Percentiles rank a stretch among this genome's conserved stretches.
These are phyloP conservation scores for Aspergillus pseudoglaucus DNA, from an alignment of 2,329 filamentous ascomycete genomes.

Conservation along the genomic window DNA sequence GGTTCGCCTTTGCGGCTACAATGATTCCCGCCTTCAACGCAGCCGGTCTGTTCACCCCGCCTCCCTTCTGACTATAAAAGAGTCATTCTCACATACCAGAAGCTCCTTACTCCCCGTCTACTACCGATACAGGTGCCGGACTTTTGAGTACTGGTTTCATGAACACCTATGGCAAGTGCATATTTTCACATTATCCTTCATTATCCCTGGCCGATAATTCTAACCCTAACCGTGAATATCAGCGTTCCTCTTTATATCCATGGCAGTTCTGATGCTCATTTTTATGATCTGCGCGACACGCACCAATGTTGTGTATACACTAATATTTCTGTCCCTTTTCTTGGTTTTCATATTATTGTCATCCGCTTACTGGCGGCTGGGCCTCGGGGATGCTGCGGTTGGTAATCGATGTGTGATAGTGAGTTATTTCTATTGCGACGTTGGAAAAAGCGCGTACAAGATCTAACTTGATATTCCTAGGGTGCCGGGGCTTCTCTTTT, in stretches of 20 bases:
- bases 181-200: too few relatives aligned
- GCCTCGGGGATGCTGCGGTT: conserved; percentile 28
- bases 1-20: conserved; percentile 51
- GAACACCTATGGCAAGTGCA: conserved; percentile 17
- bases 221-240: not conserved
- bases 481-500: conserved; percentile 46
- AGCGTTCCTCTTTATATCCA: conserved; percentile 58
- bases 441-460: not conserved
- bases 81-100: conserved; percentile 25
- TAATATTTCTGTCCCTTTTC: conserved; percentile 61
- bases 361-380: conserved; percentile 54
- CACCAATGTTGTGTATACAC: conserved; percentile 64
- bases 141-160: conserved; percentile 16
- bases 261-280: conserved; percentile 60
- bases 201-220: not conserved
- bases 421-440: conserved; percentile 1
- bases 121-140: conserved; percentile 17
- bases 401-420: conserved; percentile 26
- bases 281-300: conserved; percentile 65
- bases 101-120: conserved; percentile 22
- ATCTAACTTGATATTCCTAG: conserved; percentile 8
- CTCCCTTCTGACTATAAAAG: conserved; percentile 39
- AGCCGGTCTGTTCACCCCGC: conserved; percentile 34
- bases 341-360: conserved; percentile 55
- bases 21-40: conserved; percentile 50